Evolutionary conservation across 2,329 filamentous ascomycete genomes (phyloP).

Genomic region (Camillea tinctor): DNA sequence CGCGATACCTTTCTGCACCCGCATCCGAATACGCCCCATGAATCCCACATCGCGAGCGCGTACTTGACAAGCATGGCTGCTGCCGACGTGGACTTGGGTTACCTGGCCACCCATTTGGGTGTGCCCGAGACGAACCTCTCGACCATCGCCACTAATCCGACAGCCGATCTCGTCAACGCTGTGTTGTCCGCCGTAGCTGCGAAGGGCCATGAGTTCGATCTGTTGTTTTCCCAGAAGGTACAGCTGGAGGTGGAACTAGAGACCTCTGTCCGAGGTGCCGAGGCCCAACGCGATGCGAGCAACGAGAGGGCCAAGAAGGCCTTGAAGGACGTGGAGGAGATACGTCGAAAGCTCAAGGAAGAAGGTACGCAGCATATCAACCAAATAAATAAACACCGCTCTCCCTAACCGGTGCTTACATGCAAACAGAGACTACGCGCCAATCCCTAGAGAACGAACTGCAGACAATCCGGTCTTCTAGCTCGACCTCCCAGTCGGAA

Average conservation of each 20-base stretch:
- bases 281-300: conserved; percentile 77
- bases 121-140: conserved; percentile 64
- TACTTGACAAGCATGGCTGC: conserved; percentile 54
- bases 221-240: conserved; percentile 82
- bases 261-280: conserved; percentile 78
- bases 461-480: conserved; percentile 71
- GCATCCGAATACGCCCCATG: conserved; percentile 19
- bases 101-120: conserved; percentile 69
- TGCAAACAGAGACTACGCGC: conserved; percentile 65
- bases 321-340: conserved; percentile 77
- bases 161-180: conserved; percentile 71
- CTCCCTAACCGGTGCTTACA: conserved; percentile 13
- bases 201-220: conserved; percentile 81
- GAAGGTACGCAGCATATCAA: conserved; percentile 62
- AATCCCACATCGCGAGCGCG: conserved; percentile 18
- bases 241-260: conserved; percentile 91
- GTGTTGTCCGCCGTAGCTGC: conserved; percentile 72
- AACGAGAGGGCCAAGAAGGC: conserved; percentile 81
- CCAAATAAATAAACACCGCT: no score
- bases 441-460: conserved; percentile 79
- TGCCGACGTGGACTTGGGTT: conserved; percentile 65
- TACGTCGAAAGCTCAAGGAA: conserved; percentile 76
- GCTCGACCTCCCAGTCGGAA: conserved; percentile 71
- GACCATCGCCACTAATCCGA: conserved; percentile 65
- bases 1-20: background rate